Base-by-base conservation (phyloP, 106 monocot species). In the Allium fistulosum region DNA sequence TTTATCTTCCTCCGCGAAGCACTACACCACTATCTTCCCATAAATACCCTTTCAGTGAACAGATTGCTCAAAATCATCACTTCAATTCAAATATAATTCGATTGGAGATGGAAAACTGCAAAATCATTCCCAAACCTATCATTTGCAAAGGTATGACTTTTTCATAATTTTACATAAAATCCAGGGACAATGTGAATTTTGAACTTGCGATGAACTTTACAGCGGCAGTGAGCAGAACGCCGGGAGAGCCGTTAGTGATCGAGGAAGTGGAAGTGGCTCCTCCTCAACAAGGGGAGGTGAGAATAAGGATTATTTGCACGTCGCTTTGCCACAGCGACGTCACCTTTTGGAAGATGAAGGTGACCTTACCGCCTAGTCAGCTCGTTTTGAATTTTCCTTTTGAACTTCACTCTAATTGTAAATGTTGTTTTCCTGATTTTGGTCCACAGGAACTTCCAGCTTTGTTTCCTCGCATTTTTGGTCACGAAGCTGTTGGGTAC, bases 321-420 rank as follows among this genome's bases (percentile, higher is more conserved):
- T 86, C 95, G n/a, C 77, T 96, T 48, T 96, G 95, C 76, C 95
- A 96, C 73, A 86, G 78, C 68, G 95, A 96, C 73, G 10, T 96
- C 69, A 88, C 91, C 53, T 86, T 96, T 57, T 96, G 95, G 95
- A 81, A 55, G 22, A 70, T 69, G 65, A 60, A 57, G 67, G 76
- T 56, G 62, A 52, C 7, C 11, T 64, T 12, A 48, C 46, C n/a
- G 46, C 4, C 1, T 45, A 45, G 48, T 48, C 9, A 17, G 9
- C 11, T 27, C 46, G 10, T 11, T 8, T 61, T 8, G 7, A 27
- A 10, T 12, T 62, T 14, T 7, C 5, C 37, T 46, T 11, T 18
- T 11, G 5, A 7, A 2, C 15, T 65, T 65, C 50, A 10, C 10
- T 65, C 50, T 26, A 27, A 9, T 49, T 17, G 16, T 65, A 17